Percentiles rank a stretch among this genome's conserved stretches.
These are phyloP conservation scores for Psilocybe tampanensis DNA, from an alignment of 768 basidiomycete genomes.

Conservation along the genomic window DNA sequence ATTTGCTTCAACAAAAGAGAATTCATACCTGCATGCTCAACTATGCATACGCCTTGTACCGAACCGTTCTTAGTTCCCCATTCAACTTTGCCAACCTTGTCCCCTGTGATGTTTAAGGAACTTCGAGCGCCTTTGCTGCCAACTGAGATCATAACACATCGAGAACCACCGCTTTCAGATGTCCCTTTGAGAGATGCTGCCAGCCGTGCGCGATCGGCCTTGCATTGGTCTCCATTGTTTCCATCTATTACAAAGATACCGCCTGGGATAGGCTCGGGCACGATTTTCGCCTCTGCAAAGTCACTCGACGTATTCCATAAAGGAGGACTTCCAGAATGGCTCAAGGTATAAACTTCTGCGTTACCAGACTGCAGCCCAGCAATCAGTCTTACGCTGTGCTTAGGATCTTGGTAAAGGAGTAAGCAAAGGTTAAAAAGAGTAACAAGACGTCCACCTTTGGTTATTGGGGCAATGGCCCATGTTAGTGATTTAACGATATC, in stretches of 20 bases:
- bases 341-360: conserved; percentile 59
- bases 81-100: conserved; percentile 66
- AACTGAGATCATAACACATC: conserved; percentile 30
- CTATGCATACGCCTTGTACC: conserved; percentile 52
- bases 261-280: conserved; percentile 45
- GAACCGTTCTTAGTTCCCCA: conserved; percentile 57
- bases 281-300: conserved; percentile 37
- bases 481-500: conserved; percentile 56
- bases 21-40: conserved; percentile 59
- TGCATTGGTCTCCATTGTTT: conserved; percentile 47
- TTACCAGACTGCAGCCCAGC: conserved; percentile 60
- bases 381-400: conserved; percentile 59
- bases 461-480: conserved; percentile 67
- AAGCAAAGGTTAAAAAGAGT: background rate
- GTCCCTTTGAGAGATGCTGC: conserved; percentile 31
- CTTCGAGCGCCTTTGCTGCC: conserved; percentile 62
- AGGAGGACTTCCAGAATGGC: conserved; percentile 33
- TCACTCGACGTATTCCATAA: conserved; percentile 39
- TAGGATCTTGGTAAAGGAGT: conserved; percentile 38
- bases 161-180: background rate
- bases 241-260: conserved; percentile 58
- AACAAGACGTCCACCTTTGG: conserved; percentile 43
- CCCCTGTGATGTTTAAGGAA: conserved; percentile 62
- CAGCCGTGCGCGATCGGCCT: conserved; percentile 47
- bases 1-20: background rate